Conservation (phyloP, 371 early-diverging fungal species). For the Apophysomyces trapeziformis region DNA sequence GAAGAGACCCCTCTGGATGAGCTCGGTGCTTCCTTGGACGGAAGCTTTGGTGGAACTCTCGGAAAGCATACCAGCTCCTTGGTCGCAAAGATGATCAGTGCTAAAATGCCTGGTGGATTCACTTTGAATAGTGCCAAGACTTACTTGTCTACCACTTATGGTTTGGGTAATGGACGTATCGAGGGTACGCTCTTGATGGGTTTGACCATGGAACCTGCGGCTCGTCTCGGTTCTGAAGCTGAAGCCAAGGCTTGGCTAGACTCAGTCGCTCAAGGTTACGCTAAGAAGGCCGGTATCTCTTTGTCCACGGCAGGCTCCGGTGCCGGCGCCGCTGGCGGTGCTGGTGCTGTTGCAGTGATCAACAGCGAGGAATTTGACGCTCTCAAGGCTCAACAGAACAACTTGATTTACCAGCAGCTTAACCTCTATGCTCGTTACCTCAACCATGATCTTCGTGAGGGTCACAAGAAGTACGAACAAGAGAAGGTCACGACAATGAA, state of each 20-base stretch:
- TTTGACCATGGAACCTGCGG: slow-evolving; percentile 85
- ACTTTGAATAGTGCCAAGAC: slow-evolving; percentile 80
- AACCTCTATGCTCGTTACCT: slow-evolving; percentile 89
- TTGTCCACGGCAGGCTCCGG: slow-evolving; percentile 65
- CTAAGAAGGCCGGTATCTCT: slow-evolving; percentile 77
- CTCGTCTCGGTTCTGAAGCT: slow-evolving; percentile 78
- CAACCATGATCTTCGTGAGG: slow-evolving; percentile 84
- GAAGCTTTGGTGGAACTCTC: slow-evolving; percentile 68
- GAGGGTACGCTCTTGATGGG: slow-evolving; percentile 85
- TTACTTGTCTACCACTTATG: slow-evolving; percentile 72
- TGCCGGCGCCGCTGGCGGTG: slow-evolving; percentile 62
- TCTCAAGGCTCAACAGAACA: slow-evolving; percentile 80
- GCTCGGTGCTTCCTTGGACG: slow-evolving; percentile 73
- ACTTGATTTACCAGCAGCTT: slow-evolving; percentile 84
- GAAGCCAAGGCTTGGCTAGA: slow-evolving; percentile 94
- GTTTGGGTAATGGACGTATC: slow-evolving; percentile 86
- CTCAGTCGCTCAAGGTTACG: slow-evolving; percentile 78
- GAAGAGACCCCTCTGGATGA: slow-evolving; percentile 92
- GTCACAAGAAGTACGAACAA: slow-evolving; percentile 72
- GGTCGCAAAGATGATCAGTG: slow-evolving; percentile 82
- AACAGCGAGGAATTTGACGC: slow-evolving; percentile 90
- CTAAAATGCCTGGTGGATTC: slow-evolving; percentile 96
- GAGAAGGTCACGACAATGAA: slow-evolving; percentile 69
- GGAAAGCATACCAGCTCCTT: slow-evolving; percentile 86
- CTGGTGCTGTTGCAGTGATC: slow-evolving; percentile 71